Evolutionary conservation across 768 basidiomycete genomes (phyloP), one percentile per base, ranked within the genome.

Genomic region (Boletus vermiculosoides): DNA sequence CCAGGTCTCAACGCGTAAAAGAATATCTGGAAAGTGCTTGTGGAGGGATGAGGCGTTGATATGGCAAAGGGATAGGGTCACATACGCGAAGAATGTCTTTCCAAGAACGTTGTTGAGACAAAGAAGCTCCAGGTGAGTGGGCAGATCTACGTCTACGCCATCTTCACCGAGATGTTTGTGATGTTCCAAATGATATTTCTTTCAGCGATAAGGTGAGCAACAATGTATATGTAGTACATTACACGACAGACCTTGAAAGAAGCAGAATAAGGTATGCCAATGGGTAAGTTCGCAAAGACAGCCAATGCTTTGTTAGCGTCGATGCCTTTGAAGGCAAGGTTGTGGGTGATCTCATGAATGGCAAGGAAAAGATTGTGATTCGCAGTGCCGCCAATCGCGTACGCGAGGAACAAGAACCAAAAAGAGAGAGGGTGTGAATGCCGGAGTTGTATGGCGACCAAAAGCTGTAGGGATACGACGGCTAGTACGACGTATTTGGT

Each of bases 321-420:
- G 45, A 98, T 82, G 23, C 88, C 80, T 59, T 80, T 83, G 77
- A 98, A 98, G 2, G 94, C 97, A 28, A 99, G 81, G 70, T 98
- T 98, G 72, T 99, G 97, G 2, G 95, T 97, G 59, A 99, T 97
- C 69, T 99, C 97, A 69, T 99, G 97, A 52, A 99, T 97, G 42
- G 97, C 94, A 47, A 99, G 83, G 74, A 99, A 99, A 39, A 96
- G 81, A 71, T 98, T 99, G 71, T 99, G 97, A 74, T 98, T 99
- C 9, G 90, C 88, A 1, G 96, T 98, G 4, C 94, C 97, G 2
- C 97, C 97, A 48, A 98, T 80, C 15, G 74, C 78, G 69, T 98
- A 98, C 1, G 96, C 93, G 13, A 78, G 77, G 56, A 87, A 60
- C 55, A 98, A 66, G 74, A 97, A 98, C 47, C 77, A 65, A 22